phyloP scores from a whole-genome alignment of 768 basidiomycete genomes.

The Boletus rufocinnamomeus region DNA sequence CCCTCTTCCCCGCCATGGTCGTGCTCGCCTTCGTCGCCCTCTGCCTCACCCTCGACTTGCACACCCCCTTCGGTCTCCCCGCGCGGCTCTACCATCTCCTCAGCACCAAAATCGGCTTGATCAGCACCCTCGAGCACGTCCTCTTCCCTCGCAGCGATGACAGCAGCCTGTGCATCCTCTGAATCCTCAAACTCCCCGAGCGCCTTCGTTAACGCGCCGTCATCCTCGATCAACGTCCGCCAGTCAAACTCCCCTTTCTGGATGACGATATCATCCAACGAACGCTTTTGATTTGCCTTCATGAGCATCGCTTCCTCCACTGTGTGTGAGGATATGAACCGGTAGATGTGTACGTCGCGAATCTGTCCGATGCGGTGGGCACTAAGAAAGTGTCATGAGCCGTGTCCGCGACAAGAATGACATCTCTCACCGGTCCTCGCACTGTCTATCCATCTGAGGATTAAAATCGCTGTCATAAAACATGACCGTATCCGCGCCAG shows the following conservation, averaged over 20 bases:
- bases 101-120: conserved; percentile 74
- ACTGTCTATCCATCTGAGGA: conserved; percentile 97
- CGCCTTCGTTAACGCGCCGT: conserved; percentile 63
- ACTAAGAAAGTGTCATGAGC: conserved; percentile 39
- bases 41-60: conserved; percentile 39
- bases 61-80: conserved; percentile 31
- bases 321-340: conserved; percentile 86
- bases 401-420: neutral
- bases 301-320: conserved; percentile 96
- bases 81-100: conserved; percentile 33
- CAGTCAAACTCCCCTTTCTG: conserved; percentile 95
- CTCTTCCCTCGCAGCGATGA: conserved; percentile 73
- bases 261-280: conserved; percentile 87
- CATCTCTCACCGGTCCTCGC: conserved; percentile 78
- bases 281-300: conserved; percentile 97
- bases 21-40: conserved; percentile 42
- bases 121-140: conserved; percentile 74
- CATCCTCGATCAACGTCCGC: conserved; percentile 77
- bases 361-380: conserved; percentile 99
- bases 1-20: conserved; percentile 41
- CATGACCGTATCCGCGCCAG: conserved; percentile 92
- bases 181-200: conserved; percentile 85
- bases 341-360: conserved; percentile 94
- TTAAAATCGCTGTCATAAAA: conserved; percentile 98
- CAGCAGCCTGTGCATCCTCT: conserved; percentile 84